Evolutionary conservation across 495 filamentous ascomycete species (phyloP), one percentile per base, ranked within the genome.

Genomic region (Geopyxis carbonaria): DNA sequence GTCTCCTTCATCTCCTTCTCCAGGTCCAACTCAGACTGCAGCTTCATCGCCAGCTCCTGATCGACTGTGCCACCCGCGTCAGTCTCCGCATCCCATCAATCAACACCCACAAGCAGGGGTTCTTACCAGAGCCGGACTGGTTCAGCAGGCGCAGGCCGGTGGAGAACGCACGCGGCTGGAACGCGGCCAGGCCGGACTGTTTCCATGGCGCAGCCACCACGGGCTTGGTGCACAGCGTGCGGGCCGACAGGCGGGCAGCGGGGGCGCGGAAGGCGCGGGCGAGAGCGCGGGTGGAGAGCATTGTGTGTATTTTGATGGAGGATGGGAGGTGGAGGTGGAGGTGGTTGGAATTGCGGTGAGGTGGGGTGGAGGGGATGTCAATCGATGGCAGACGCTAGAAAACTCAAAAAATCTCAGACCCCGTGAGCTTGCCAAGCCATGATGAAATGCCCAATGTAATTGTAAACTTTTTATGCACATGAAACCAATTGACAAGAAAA

Each of bases 21-120:
- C 38, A 78, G 65, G 45, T 74, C 62, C 45, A 85, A 65, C 67
- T 94, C 80, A 50, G 69, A 73, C 58, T 76, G 61, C 50, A 86
- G 68, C 72, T 92, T 83, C 42, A 74, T 62, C 48, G 73, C 65
- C 59, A 92, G 71, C 59, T 80, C 69, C 59, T 70, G 62, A 64
- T 83, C 70, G 61, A 74, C 67, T 76, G 31, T 33, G 7, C 24
- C 22, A 6, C 31, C 21, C 7, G 25, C 25, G 13, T 28, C 7
- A 13, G 7, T 28, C n/a, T n/a, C n/a, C n/a, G n/a, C n/a, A n/a
- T n/a, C n/a, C n/a, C n/a, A n/a, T n/a, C n/a, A n/a, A n/a, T n/a
- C n/a, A n/a, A n/a, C n/a, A n/a, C n/a, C n/a, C n/a, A n/a, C n/a
- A n/a, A n/a, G n/a, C n/a, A n/a, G 13, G 36, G 20, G 9, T 25